A percentile compares a stretch with the other conserved stretches of the same genome.
These are phyloP conservation scores for Apophysomyces ossiformis DNA, from an alignment of 371 early-diverging fungal species.

Conservation along the genomic window DNA sequence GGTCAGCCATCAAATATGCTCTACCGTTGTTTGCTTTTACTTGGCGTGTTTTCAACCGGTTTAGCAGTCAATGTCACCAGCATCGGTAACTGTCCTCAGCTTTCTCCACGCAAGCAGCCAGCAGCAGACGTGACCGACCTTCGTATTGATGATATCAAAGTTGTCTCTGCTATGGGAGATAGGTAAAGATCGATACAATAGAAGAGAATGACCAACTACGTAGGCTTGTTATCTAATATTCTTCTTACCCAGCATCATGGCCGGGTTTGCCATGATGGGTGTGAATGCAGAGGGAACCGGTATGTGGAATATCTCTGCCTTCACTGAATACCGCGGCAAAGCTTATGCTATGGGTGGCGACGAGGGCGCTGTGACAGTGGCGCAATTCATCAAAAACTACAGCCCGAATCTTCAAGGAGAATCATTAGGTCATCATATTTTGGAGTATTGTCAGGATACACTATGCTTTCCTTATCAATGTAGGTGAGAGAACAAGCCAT, in stretches of 20 bases:
- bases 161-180: constrained; percentile 33
- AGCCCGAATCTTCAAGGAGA: constrained; percentile 35
- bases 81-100: constrained; percentile 25
- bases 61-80: constrained; percentile 9
- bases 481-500: neutral
- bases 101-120: constrained; percentile 20
- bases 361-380: constrained; percentile 37
- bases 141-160: constrained; percentile 36
- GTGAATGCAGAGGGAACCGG: constrained; percentile 18
- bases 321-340: constrained; percentile 46
- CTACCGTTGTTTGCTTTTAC: neutral
- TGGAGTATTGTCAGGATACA: constrained; percentile 32
- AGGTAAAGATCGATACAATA: constrained; percentile 19
- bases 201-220: no score
- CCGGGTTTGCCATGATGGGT: constrained; percentile 41
- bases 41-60: neutral
- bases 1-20: neutral
- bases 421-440: constrained; percentile 40
- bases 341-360: constrained; percentile 55
- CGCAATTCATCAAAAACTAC: constrained; percentile 47
- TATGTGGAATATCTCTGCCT: constrained; percentile 22
- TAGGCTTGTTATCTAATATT: no score
- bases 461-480: constrained; percentile 2
- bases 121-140: constrained; percentile 27
- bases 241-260: constrained; percentile 32